Percentiles rank a stretch among this genome's conserved stretches.
Conservation (phyloP, 2,329 filamentous ascomycete genomes). For the Penicillium sp. region DNA sequence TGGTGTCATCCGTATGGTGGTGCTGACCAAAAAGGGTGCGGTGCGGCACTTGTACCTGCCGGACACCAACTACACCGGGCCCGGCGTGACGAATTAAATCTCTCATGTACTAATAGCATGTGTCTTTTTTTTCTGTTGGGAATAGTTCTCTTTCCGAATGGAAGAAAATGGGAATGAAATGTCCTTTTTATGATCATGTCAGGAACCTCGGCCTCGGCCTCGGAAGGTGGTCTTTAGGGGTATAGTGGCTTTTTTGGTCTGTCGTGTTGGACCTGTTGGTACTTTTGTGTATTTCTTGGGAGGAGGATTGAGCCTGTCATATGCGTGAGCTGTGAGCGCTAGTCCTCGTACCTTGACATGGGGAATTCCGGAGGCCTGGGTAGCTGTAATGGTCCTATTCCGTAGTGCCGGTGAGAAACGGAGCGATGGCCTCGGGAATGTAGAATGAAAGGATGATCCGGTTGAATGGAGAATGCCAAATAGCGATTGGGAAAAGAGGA, state of each 20-base stretch:
- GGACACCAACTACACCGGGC: constrained; percentile 84
- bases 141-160: not conserved
- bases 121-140: not conserved
- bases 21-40: constrained; percentile 86
- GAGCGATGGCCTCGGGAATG: not conserved
- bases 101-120: constrained; percentile 31
- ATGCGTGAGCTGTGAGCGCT: constrained; percentile 11
- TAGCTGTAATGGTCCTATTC: not conserved
- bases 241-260: not conserved
- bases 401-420: not conserved
- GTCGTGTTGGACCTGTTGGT: not conserved
- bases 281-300: not conserved
- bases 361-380: constrained; percentile 5
- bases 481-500: not conserved
- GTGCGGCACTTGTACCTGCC: constrained; percentile 95
- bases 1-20: constrained; percentile 97
- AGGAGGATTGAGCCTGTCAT: not conserved
- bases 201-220: not conserved
- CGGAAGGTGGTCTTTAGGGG: not conserved
- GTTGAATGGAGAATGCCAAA: not conserved
- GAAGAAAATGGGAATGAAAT: constrained; percentile 10
- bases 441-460: not conserved
- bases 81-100: constrained; percentile 57
- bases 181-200: not conserved
- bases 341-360: not conserved